Base-by-base conservation (phyloP, 208 protist species). In the Angomonas deanei region DNA sequence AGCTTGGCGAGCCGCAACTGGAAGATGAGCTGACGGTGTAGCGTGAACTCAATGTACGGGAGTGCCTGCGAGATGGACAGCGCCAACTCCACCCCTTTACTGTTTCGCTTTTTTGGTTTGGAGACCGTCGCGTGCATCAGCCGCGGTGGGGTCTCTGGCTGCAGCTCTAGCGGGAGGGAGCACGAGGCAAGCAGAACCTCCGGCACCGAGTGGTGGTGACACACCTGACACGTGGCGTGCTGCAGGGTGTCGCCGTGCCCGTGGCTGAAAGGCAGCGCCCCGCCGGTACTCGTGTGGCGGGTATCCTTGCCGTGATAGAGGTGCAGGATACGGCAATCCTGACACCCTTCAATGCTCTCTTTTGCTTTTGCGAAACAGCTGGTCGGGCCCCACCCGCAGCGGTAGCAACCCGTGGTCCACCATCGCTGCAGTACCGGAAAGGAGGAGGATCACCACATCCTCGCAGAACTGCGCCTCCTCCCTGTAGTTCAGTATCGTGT, bases 1-100 rank as follows among this genome's bases (percentile, higher is more conserved):
- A 94, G 62, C 64, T 80, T 49, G 57, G 81, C 74, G 21, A 96
- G 66, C 1, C 84, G 84, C 8, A 97, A 78, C 38, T 91, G 76
- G 59, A 95, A 91, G 50, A 97, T 53, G 1, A 97, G 80, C 72
- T 97, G 90, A 57, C 91, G 88, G 62, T 97, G 87, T 59, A 97
- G 56, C 8, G 90, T 74, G 60, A 88, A 94, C 74, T 96, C 93
- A 46, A 96, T 84, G 49, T 86, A 96, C 1, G 93, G 90, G 38
- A 97, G 74, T 19, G 85, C 83, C 69, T 96, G 83, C 21, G 85
- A 92, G 3, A 95, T 78, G 13, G 70, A 70, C 47, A 86, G 85
- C 1, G 90, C 93, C 42, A 94, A 79, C 30, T 82, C 83, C 10
- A 86, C 77, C 0, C 82, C 88, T 63, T 80, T 84, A 13, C 81